Base-by-base conservation (phyloP, 331 rosid genomes). In the Acacia pycnantha region DNA sequence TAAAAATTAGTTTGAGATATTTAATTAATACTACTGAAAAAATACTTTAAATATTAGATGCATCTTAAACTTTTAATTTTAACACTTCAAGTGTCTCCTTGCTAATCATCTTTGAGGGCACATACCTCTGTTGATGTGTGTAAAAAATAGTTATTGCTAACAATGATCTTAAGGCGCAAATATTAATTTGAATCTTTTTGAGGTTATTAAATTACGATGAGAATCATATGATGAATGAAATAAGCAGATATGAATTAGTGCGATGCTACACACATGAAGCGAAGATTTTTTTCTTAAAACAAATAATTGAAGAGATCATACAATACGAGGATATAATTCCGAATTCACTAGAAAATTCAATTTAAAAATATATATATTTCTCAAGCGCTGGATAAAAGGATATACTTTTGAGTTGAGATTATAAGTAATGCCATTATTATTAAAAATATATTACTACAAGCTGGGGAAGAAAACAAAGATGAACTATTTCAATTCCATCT, bases 401-500 rank as follows among this genome's bases (percentile, higher is more conserved):
- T 21, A 31, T 31, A n/a, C 27, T 54, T 54, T 54, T 54, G 62
- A 14, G 21, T 48, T 48, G 21, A 54, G 11, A 54, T 54, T 56
- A 56, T 62, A 78, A 8, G 6, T 3, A 43, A 47, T 79, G 61
- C 50, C 74, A 71, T 54, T 70, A 69, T 68, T 43, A 65, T 61
- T 31, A 31, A 31, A 31, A 31, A 31, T 31, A 31, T 0, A 31
- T 31, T 31, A 31, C 3, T 31, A 31, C 33, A 31, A 31, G 33
- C 33, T 41, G 31, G 65, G 66, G 53, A 66, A 64, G 77, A 76
- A 75, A 46, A 48, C 65, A 58, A 22, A 71, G 54, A 74, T 44
- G 64, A 29, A 31, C 18, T 62, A 48, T 24, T 19, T 81, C 54
- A 61, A 56, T 78, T 87, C 73, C 74, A 29, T 86, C 24, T 79